These are phyloP conservation scores for Mucor irregularis DNA, from an alignment of 371 early-diverging fungal genomes.

Conservation along the genomic window DNA sequence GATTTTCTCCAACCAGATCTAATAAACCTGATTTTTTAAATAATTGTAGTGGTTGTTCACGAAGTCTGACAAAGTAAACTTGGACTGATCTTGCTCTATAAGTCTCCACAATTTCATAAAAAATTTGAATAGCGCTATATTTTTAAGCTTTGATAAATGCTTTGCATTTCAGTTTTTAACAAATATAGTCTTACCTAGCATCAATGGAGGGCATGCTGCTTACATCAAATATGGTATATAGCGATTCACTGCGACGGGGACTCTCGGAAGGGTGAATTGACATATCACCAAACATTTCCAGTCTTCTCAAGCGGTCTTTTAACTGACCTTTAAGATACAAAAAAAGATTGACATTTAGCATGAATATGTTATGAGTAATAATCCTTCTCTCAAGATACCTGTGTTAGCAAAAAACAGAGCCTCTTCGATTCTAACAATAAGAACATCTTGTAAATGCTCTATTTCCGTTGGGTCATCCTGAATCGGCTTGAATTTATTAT, in stretches of 20 bases:
- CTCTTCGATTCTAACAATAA: slow-evolving; percentile 90
- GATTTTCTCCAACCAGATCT: slow-evolving; percentile 62
- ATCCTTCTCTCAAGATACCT: no score
- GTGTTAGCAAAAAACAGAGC: slow-evolving; percentile 93
- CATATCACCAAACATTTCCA: slow-evolving; percentile 88
- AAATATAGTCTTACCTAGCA: slow-evolving; percentile 61
- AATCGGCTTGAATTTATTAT: slow-evolving; percentile 54
- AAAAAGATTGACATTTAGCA: slow-evolving; percentile 1
- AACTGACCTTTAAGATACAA: slow-evolving; percentile 63
- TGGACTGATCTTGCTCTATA: slow-evolving; percentile 75
- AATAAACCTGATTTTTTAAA: slow-evolving; percentile 74
- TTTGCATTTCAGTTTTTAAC: background rate
- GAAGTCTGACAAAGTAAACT: slow-evolving; percentile 85
- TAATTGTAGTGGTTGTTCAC: slow-evolving; percentile 60
- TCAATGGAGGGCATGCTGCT: slow-evolving; percentile 85
- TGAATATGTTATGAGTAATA: no score
- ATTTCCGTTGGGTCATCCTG: slow-evolving; percentile 61
- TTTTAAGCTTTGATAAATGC: background rate
- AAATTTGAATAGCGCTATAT: slow-evolving; percentile 81
- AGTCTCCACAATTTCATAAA: slow-evolving; percentile 82
- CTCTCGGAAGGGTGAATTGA: slow-evolving; percentile 88
- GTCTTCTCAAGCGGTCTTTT: slow-evolving; percentile 86
- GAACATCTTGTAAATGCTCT: slow-evolving; percentile 79
- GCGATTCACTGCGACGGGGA: slow-evolving; percentile 67
- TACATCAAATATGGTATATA: slow-evolving; percentile 87